Percentiles rank a stretch among this genome's conserved stretches.
Evolutionary conservation across 2,329 filamentous ascomycete genomes (phyloP).

Genomic region (Colletotrichum limetticola): DNA sequence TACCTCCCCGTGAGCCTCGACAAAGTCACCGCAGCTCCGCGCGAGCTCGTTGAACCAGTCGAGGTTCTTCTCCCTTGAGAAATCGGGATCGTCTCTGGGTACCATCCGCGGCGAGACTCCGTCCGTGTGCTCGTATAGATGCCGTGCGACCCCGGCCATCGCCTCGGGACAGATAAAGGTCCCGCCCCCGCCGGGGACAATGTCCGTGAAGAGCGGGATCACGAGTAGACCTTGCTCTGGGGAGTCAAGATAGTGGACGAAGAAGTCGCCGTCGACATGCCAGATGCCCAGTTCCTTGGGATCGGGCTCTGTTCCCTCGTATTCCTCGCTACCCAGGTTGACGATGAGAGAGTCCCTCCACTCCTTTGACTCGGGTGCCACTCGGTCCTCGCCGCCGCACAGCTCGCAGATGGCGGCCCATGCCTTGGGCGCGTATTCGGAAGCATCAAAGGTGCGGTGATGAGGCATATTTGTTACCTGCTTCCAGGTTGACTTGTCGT

Average conservation of each 20-base stretch:
- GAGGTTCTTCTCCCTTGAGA: slow-evolving; percentile 53
- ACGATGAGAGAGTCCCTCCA: slow-evolving; percentile 78
- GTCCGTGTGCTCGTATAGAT: slow-evolving; percentile 70
- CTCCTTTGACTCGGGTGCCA: slow-evolving; percentile 57
- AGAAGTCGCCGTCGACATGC: slow-evolving; percentile 80
- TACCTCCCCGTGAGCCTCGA: slow-evolving; percentile 63
- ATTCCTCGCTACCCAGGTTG: slow-evolving; percentile 69
- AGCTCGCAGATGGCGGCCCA: slow-evolving; percentile 76
- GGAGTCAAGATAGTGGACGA: slow-evolving; percentile 77
- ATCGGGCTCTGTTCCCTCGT: slow-evolving; percentile 58
- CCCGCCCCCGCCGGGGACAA: slow-evolving; percentile 68
- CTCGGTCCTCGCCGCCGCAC: slow-evolving; percentile 69
- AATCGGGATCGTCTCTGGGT: slow-evolving; percentile 61
- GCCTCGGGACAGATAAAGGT: slow-evolving; percentile 72
- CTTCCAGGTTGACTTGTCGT: slow-evolving; percentile 74
- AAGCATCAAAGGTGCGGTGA: slow-evolving; percentile 64
- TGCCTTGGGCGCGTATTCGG: slow-evolving; percentile 70
- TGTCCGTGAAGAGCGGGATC: slow-evolving; percentile 75
- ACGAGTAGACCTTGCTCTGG: slow-evolving; percentile 76
- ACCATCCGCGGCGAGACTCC: slow-evolving; percentile 75
- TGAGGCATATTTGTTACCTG: slow-evolving; percentile 72
- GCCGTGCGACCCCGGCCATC: slow-evolving; percentile 65
- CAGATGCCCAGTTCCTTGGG: slow-evolving; percentile 67
- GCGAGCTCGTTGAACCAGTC: slow-evolving; percentile 56
- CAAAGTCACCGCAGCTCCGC: slow-evolving; percentile 56